Conservation (phyloP, 306 rosid species). For the Rubus parviflorus region DNA sequence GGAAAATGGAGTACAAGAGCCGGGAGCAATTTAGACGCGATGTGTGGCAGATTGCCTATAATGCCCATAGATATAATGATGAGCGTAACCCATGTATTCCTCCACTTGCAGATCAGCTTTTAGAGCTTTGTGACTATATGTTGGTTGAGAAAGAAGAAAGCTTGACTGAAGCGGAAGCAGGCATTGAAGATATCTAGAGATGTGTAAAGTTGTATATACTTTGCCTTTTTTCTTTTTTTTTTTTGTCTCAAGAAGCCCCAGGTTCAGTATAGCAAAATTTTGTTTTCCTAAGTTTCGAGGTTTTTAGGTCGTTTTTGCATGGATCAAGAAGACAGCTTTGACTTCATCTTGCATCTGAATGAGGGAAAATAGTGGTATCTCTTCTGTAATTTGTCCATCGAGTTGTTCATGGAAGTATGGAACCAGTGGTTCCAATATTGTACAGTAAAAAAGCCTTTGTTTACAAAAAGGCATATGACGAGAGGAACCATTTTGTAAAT, state of each 20-base stretch:
- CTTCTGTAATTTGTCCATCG: background rate
- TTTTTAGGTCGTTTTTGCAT: background rate
- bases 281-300: background rate
- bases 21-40: slow-evolving; percentile 86
- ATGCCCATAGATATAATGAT: slow-evolving; percentile 82
- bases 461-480: background rate
- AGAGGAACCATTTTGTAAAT: background rate
- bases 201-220: background rate
- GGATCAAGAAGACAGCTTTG: background rate
- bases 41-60: slow-evolving; percentile 76
- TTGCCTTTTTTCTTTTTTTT: background rate
- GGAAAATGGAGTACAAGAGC: slow-evolving; percentile 85
- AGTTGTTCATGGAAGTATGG: background rate
- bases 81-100: slow-evolving; percentile 88
- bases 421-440: background rate
- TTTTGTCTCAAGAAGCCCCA: no score
- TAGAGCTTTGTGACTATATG: slow-evolving; percentile 78
- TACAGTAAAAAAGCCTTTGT: background rate
- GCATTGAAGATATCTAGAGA: slow-evolving; percentile 63
- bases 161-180: slow-evolving; percentile 86
- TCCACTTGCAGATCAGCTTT: slow-evolving; percentile 85
- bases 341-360: background rate
- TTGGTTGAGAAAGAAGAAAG: slow-evolving; percentile 69
- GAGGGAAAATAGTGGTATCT: background rate
- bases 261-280: background rate